phyloP scores from a whole-genome alignment of 2,329 filamentous ascomycete genomes.

The Berkeleyomyces rouxiae region DNA sequence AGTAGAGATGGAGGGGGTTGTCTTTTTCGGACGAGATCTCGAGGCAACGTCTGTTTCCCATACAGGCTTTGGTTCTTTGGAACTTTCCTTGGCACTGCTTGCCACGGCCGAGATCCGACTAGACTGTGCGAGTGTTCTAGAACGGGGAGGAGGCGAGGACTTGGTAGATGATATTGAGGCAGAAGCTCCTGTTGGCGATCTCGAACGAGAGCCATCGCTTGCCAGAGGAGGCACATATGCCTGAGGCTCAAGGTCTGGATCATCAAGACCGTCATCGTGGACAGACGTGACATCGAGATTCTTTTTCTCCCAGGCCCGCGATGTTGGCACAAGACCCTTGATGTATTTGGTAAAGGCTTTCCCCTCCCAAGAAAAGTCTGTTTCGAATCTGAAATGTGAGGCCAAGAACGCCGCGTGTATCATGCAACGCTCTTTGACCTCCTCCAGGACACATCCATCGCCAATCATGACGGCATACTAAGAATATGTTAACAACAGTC shows the following conservation, averaged over 20 bases:
- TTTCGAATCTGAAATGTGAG: slow-evolving; percentile 31
- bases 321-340: slow-evolving; percentile 12
- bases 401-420: slow-evolving; percentile 36
- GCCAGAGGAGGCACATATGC: neutral
- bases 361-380: slow-evolving; percentile 25
- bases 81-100: neutral
- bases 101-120: neutral
- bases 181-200: neutral
- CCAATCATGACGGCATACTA: slow-evolving; percentile 36
- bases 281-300: slow-evolving; percentile 17
- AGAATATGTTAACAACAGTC: neutral
- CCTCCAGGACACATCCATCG: slow-evolving; percentile 34
- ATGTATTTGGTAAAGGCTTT: slow-evolving; percentile 36
- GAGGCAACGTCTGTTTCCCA: neutral
- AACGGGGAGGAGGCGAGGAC: neutral
- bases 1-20: neutral
- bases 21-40: neutral
- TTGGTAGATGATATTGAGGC: neutral
- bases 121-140: neutral
- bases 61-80: neutral
- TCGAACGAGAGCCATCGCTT: neutral
- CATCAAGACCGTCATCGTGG: slow-evolving; percentile 16
- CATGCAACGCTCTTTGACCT: slow-evolving; percentile 30
- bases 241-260: neutral
- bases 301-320: slow-evolving; percentile 8